phyloP scores from a whole-genome alignment of 164 flowering plant genomes.

The Paratinospora sagittata region DNA sequence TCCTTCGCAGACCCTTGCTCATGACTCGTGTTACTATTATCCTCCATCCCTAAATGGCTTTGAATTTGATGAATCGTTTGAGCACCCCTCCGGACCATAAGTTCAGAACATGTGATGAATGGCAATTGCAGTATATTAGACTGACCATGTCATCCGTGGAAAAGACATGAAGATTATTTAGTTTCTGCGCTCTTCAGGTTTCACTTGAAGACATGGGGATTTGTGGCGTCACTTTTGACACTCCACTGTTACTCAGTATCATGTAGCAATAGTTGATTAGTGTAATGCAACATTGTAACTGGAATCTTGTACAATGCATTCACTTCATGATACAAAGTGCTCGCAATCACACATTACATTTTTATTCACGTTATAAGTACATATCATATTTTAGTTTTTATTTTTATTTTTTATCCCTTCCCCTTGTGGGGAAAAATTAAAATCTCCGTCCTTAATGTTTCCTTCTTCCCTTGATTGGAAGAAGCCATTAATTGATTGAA shows the following conservation, averaged over 20 bases:
- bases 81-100: not conserved
- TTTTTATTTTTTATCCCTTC: not conserved
- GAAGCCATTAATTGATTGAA: not conserved
- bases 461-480: not conserved
- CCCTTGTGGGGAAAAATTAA: not conserved
- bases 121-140: not conserved
- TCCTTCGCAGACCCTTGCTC: conserved; percentile 71
- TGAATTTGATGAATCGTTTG: conserved; percentile 1
- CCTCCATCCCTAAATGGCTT: conserved; percentile 16
- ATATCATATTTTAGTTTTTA: not conserved
- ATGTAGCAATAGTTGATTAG: not conserved
- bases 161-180: not conserved
- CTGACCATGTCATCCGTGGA: not conserved
- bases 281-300: not conserved
- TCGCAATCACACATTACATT: not conserved
- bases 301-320: not conserved
- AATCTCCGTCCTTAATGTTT: not conserved
- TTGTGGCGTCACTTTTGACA: not conserved
- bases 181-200: not conserved
- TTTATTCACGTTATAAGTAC: not conserved
- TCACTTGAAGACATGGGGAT: not conserved
- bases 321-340: not conserved
- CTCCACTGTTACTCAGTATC: not conserved
- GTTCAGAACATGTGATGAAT: not conserved
- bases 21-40: conserved; percentile 49